These are phyloP conservation scores for Chytriomyces sp. DNA, from an alignment of 192 early-diverging fungal species.

Conservation along the genomic window DNA sequence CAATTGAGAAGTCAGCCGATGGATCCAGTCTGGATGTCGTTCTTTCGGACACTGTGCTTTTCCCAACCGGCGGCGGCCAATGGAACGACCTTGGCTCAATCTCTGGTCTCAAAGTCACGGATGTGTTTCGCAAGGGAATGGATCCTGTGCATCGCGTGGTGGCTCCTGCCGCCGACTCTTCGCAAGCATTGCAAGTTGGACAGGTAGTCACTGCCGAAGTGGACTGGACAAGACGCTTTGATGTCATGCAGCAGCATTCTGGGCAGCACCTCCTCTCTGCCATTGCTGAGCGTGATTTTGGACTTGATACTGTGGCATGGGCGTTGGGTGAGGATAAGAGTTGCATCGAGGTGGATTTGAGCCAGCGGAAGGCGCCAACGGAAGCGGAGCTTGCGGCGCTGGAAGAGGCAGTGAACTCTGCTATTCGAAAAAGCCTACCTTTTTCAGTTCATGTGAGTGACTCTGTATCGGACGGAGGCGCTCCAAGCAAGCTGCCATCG, in stretches of 20 bases:
- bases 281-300: conserved; percentile 63
- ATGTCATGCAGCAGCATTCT: conserved; percentile 79
- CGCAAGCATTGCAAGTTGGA: conserved; percentile 49
- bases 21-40: conserved; percentile 4
- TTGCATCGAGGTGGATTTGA: conserved; percentile 63
- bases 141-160: conserved; percentile 63
- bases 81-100: conserved; percentile 67
- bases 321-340: conserved; percentile 58
- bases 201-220: conserved; percentile 50
- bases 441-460: conserved; percentile 49
- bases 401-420: conserved; percentile 59
- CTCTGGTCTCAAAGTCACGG: conserved; percentile 48
- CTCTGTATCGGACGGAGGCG: conserved; percentile 38
- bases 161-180: conserved; percentile 21
- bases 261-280: conserved; percentile 79
- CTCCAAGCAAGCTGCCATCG: conserved; percentile 59
- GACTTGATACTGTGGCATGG: conserved; percentile 72
- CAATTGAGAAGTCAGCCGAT: not conserved
- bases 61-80: conserved; percentile 83
- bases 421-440: conserved; percentile 58
- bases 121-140: conserved; percentile 65
- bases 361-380: conserved; percentile 41
- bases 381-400: conserved; percentile 52
- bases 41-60: conserved; percentile 69
- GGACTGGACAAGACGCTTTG: conserved; percentile 70